phyloP scores from a whole-genome alignment of 306 rosid genomes.

The Quercus gilva region DNA sequence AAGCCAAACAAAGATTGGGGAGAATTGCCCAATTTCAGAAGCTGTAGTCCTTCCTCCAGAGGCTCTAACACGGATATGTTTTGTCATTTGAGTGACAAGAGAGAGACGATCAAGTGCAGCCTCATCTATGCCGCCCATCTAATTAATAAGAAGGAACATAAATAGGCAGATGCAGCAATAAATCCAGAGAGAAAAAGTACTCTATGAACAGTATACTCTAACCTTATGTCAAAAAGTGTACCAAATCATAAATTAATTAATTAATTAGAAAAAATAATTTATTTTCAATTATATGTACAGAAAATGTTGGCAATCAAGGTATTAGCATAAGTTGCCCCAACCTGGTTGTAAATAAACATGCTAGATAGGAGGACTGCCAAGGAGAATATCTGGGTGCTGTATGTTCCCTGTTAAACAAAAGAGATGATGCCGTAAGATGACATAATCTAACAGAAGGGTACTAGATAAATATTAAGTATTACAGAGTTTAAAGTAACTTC shows the following conservation, averaged over 20 bases:
- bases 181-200: neutral
- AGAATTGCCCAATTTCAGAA: slow-evolving; percentile 83
- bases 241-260: slow-evolving; percentile 3
- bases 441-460: neutral
- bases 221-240: neutral
- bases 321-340: slow-evolving; percentile 30
- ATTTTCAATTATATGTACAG: neutral
- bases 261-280: neutral
- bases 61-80: slow-evolving; percentile 89
- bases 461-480: neutral
- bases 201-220: neutral
- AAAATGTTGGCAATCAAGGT: slow-evolving; percentile 4
- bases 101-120: slow-evolving; percentile 91
- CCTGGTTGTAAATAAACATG: slow-evolving; percentile 97
- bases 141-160: slow-evolving; percentile 12
- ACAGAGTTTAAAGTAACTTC: neutral
- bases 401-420: slow-evolving; percentile 62
- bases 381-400: slow-evolving; percentile 96
- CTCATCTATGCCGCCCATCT: slow-evolving; percentile 98
- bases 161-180: slow-evolving; percentile 18
- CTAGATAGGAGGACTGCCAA: slow-evolving; percentile 91
- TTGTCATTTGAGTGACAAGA: slow-evolving; percentile 94
- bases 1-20: slow-evolving; percentile 96
- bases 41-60: slow-evolving; percentile 74
- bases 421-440: neutral